phyloP scores from a whole-genome alignment of 2,329 filamentous ascomycete genomes.

The Botrytis cinerea region DNA sequence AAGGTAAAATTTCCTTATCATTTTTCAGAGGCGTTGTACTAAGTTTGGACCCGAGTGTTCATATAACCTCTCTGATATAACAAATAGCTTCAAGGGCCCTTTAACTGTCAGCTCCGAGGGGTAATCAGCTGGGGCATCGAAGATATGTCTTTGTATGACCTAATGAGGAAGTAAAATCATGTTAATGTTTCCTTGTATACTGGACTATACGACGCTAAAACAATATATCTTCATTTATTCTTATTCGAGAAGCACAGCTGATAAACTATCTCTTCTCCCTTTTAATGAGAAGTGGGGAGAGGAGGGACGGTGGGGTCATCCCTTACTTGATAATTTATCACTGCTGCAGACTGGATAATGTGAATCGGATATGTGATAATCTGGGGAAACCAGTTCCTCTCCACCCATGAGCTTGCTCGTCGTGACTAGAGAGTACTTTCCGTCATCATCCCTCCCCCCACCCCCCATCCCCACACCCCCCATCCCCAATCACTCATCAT shows the following conservation, averaged over 20 bases:
- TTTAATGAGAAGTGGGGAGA: background rate
- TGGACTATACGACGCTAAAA: background rate
- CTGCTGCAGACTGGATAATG: background rate
- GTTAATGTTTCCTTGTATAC: background rate
- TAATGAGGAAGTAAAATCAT: background rate
- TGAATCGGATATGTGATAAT: background rate
- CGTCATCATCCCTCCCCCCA: background rate
- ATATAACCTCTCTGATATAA: background rate
- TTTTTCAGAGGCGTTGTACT: background rate
- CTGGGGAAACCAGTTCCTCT: background rate
- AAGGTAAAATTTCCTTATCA: background rate
- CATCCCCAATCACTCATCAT: background rate
- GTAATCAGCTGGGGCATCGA: background rate
- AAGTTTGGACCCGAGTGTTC: constrained; percentile 1
- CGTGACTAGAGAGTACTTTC: background rate
- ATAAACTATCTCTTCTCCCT: background rate
- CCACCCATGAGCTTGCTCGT: background rate
- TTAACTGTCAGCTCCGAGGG: too few relatives aligned
- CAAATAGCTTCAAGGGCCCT: background rate
- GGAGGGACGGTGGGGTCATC: background rate
- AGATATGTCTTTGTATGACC: background rate
- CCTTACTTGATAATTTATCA: background rate
- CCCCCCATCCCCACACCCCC: background rate
- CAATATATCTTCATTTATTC: constrained; percentile 11
- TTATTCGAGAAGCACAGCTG: background rate